Percentiles rank a stretch among this genome's conserved stretches.
phyloP scores from a whole-genome alignment of 306 rosid genomes.

The Corylus americana region DNA sequence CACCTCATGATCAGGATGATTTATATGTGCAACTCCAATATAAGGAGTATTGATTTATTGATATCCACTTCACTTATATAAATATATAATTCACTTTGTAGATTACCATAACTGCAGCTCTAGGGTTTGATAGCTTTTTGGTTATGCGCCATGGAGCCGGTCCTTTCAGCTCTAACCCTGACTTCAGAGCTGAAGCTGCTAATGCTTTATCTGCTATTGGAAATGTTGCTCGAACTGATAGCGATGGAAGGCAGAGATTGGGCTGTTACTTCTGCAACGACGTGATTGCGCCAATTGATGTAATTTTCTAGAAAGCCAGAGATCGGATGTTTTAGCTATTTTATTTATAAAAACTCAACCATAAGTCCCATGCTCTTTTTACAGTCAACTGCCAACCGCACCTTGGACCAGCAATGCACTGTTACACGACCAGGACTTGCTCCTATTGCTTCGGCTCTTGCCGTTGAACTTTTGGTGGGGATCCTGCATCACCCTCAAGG shows the following conservation, averaged over 20 bases:
- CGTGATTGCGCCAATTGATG: slow-evolving; percentile 96
- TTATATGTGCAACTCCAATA: slow-evolving; percentile 9
- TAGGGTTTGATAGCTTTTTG: slow-evolving; percentile 96
- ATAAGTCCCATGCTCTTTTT: slow-evolving; percentile 31
- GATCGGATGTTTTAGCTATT: slow-evolving; percentile 21
- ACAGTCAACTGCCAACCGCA: slow-evolving; percentile 95
- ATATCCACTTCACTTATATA: slow-evolving; percentile 3
- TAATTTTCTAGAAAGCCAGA: slow-evolving; percentile 36
- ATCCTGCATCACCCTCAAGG: slow-evolving; percentile 90
- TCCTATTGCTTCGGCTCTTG: slow-evolving; percentile 91
- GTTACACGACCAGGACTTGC: slow-evolving; percentile 98
- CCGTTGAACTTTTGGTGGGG: slow-evolving; percentile 87
- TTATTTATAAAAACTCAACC: slow-evolving; percentile 3
- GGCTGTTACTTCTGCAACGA: slow-evolving; percentile 98
- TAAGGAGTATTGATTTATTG: slow-evolving; percentile 12
- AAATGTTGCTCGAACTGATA: slow-evolving; percentile 36
- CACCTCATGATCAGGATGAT: slow-evolving; percentile 23
- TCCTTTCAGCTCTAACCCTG: slow-evolving; percentile 51
- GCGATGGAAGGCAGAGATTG: slow-evolving; percentile 58
- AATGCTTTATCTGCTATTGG: slow-evolving; percentile 40
- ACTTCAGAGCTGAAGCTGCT: slow-evolving; percentile 39
- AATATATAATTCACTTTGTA: slow-evolving; percentile 33
- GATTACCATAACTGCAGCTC: slow-evolving; percentile 87
- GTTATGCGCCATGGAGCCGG: slow-evolving; percentile 99
- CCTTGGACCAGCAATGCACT: slow-evolving; percentile 98